Percentiles rank a stretch among this genome's conserved stretches.
phyloP scores from a whole-genome alignment of 2,329 filamentous ascomycete genomes.

The Colletotrichum spaethianum region DNA sequence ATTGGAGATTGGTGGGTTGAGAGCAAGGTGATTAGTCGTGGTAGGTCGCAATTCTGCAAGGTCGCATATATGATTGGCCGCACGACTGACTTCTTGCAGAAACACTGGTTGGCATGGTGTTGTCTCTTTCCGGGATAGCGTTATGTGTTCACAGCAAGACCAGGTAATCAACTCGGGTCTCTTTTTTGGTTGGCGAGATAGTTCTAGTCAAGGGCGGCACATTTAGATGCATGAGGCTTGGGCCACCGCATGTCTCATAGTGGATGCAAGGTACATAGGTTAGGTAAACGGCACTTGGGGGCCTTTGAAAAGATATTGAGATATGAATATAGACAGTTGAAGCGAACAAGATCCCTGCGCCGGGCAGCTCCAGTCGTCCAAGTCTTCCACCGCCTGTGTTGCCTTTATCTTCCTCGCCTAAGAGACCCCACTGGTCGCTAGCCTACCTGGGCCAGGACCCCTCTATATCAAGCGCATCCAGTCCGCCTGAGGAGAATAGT shows the following conservation, averaged over 20 bases:
- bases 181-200: neutral
- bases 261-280: constrained; percentile 12
- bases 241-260: constrained; percentile 13
- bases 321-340: constrained; percentile 1
- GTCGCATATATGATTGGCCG: constrained; percentile 1
- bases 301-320: constrained; percentile 3
- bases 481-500: constrained; percentile 8
- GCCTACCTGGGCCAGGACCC: constrained; percentile 13
- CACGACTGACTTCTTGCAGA: constrained; percentile 62
- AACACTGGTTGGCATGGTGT: constrained; percentile 84
- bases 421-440: neutral
- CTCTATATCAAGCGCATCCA: constrained; percentile 12
- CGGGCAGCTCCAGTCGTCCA: constrained; percentile 22
- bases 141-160: constrained; percentile 82
- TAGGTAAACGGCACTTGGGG: constrained; percentile 9
- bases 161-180: neutral
- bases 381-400: neutral
- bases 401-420: neutral
- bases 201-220: neutral
- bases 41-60: constrained; percentile 62
- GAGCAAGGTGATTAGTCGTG: constrained; percentile 87
- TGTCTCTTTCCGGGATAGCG: constrained; percentile 85
- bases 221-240: neutral
- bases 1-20: constrained; percentile 96
- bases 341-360: constrained; percentile 23